Conservation (phyloP, 2,329 filamentous ascomycete species). For the Verticillium albo-atrum region DNA sequence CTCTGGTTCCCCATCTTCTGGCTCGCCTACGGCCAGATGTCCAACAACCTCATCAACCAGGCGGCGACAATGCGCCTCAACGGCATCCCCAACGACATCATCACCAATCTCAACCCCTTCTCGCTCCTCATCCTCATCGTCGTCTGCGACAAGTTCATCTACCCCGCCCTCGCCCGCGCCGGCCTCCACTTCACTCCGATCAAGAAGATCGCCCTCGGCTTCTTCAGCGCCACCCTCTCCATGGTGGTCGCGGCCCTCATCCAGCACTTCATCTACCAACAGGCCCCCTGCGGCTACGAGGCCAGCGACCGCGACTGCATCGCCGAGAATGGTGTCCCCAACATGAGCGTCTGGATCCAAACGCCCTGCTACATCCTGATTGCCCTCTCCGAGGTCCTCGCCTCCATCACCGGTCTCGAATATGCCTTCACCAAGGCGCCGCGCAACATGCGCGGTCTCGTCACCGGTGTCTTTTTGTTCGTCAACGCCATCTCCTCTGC, state of each 20-base stretch:
- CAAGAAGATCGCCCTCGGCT: slow-evolving; percentile 50
- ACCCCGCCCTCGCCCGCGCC: slow-evolving; percentile 50
- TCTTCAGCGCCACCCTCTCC: slow-evolving; percentile 19
- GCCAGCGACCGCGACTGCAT: slow-evolving; percentile 35
- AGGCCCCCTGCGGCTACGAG: slow-evolving; percentile 45
- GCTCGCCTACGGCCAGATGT: slow-evolving; percentile 9
- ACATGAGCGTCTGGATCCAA: slow-evolving; percentile 52
- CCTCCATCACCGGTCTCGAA: slow-evolving; percentile 43
- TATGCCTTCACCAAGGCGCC: slow-evolving; percentile 63
- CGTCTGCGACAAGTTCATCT: slow-evolving; percentile 56
- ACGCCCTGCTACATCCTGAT: slow-evolving; percentile 25
- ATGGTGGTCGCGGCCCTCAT: slow-evolving; percentile 28
- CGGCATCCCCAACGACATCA: slow-evolving; percentile 9
- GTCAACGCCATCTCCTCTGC: slow-evolving; percentile 55
- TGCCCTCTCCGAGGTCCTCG: slow-evolving; percentile 22
- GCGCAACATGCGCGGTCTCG: slow-evolving; percentile 58
- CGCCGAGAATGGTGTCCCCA: slow-evolving; percentile 21
- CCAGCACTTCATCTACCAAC: slow-evolving; percentile 47
- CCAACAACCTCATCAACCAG: slow-evolving; percentile 9
- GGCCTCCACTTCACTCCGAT: slow-evolving; percentile 58
- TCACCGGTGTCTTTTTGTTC: slow-evolving; percentile 52
- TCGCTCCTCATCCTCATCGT: slow-evolving; percentile 71
- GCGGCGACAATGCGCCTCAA: slow-evolving; percentile 8
- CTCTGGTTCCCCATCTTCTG: slow-evolving; percentile 23
- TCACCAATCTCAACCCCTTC: slow-evolving; percentile 31